Evolutionary conservation across 2,329 filamentous ascomycete species (phyloP).

Genomic region (Microsporum ferrugineum): DNA sequence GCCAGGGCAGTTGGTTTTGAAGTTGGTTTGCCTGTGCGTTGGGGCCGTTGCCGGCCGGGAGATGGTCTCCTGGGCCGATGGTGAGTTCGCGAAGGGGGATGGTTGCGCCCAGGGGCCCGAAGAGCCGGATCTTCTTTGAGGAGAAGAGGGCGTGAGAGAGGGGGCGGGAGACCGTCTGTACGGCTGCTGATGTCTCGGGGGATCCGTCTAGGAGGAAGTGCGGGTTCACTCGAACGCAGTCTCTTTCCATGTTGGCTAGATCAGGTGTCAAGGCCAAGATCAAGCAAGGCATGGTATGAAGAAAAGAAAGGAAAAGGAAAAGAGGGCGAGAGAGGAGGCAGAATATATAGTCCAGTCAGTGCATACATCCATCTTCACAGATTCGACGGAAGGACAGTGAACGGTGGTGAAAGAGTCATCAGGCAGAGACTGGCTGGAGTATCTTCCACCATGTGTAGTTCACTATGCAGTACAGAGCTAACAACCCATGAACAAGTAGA

Average conservation of each 20-base stretch:
- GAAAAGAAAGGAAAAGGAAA: not conserved
- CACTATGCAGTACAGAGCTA: not conserved
- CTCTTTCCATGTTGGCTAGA: not conserved
- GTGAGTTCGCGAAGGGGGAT: conserved; percentile 6
- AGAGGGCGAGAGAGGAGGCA: not conserved
- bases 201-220: not conserved
- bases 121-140: conserved; percentile 6
- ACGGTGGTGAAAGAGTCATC: not conserved
- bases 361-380: not conserved
- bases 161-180: conserved; percentile 1
- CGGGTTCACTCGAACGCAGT: not conserved
- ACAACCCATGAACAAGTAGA: not conserved
- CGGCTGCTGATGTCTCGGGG: conserved; percentile 4
- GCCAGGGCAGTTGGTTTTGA: not conserved
- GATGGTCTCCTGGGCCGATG: not conserved
- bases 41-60: not conserved
- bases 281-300: not conserved
- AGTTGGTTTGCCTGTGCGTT: not conserved
- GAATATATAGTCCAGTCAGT: not conserved
- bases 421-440: not conserved
- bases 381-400: not conserved
- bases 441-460: too few species aligned
- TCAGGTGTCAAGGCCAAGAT: not conserved
- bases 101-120: conserved; percentile 2
- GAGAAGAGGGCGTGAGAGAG: conserved; percentile 7